Evolutionary conservation across 2,329 filamentous ascomycete genomes (phyloP).

Genomic region (Epichloe coenophiala): DNA sequence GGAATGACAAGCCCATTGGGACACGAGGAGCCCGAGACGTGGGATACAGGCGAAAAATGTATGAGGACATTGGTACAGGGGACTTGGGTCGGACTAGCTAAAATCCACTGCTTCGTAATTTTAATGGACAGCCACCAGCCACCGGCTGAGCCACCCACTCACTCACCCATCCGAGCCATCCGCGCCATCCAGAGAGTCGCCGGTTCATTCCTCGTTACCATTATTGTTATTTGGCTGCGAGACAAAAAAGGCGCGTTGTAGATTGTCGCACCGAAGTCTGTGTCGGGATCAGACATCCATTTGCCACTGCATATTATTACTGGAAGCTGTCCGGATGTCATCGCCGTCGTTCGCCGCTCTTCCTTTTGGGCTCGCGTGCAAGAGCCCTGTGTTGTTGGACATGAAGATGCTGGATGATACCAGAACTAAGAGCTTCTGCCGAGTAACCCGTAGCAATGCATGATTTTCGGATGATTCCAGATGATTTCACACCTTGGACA

Average conservation of each 20-base stretch:
- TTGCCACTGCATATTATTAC: background rate
- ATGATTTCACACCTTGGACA: too few species aligned
- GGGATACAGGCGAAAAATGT: background rate
- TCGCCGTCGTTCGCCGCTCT: too few species aligned
- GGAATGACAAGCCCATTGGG: background rate
- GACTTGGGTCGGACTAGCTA: background rate
- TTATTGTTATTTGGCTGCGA: background rate
- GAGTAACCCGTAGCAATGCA: too few species aligned
- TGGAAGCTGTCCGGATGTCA: too few species aligned
- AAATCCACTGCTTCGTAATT: background rate
- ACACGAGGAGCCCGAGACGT: background rate
- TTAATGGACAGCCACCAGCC: background rate
- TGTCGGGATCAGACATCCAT: background rate
- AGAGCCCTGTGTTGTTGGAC: background rate
- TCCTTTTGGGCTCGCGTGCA: too few species aligned
- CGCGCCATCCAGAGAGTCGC: too few species aligned
- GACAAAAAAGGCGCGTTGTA: background rate
- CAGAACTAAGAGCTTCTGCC: too few species aligned
- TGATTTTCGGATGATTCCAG: too few species aligned
- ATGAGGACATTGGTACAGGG: background rate
- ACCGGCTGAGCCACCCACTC: background rate
- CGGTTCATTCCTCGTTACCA: background rate
- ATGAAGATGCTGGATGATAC: background rate
- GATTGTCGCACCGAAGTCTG: background rate
- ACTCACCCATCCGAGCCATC: background rate